phyloP scores from a whole-genome alignment of 768 basidiomycete species.

The Pseudohyphozyma bogoriensis region DNA sequence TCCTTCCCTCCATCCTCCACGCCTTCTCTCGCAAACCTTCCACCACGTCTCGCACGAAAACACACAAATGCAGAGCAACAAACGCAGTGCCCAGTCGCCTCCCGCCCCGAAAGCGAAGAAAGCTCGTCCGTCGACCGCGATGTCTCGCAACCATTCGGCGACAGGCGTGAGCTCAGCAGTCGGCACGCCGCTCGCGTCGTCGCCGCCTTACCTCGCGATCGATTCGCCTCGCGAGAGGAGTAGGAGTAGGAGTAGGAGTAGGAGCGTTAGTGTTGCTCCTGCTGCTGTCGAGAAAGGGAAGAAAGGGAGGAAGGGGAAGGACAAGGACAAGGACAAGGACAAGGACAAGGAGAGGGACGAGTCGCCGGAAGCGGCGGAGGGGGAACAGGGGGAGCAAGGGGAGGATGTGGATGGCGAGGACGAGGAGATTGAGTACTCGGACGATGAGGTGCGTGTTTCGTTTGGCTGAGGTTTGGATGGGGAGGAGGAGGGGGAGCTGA shows the following conservation, averaged over 20 bases:
- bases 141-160: too few species aligned
- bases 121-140: too few species aligned
- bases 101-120: too few species aligned
- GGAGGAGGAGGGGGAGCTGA: neutral
- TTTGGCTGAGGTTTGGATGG: neutral
- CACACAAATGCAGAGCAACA: too few species aligned
- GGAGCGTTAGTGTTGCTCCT: neutral
- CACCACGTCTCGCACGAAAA: too few species aligned
- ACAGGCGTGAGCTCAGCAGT: too few species aligned
- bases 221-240: neutral
- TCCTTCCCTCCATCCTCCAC: too few species aligned
- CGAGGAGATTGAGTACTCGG: constrained; percentile 19
- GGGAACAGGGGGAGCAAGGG: neutral
- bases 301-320: neutral
- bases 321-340: neutral
- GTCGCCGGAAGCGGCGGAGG: neutral
- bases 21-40: too few species aligned
- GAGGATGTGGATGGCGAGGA: constrained; percentile 23
- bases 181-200: constrained; percentile 2
- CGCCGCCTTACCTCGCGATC: neutral
- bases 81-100: too few species aligned
- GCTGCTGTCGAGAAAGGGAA: neutral
- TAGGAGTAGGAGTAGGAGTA: neutral
- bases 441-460: constrained; percentile 16
- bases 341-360: neutral